Base-by-base conservation (phyloP, 208 protist genomes). In the Leptomonas seymouri region DNA sequence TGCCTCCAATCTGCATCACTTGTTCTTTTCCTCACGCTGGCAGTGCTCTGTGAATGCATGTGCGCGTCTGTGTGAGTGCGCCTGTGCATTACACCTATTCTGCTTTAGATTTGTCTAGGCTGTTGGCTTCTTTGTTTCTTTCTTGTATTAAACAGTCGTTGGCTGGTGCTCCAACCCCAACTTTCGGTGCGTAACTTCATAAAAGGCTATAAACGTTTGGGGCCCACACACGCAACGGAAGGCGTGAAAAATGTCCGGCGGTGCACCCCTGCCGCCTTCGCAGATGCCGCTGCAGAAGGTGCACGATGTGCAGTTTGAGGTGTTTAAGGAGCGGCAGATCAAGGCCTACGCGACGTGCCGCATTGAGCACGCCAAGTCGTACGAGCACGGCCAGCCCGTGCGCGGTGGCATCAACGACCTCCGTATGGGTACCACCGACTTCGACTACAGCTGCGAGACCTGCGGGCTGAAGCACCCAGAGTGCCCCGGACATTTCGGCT, bases 401-500 rank as follows among this genome's bases (percentile, higher is more conserved):
- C 88, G 82, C 4, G 89, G 89, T 28, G 90, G 93, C 51, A 92
- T 94, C 67, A 91, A 93, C 68, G 92, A 97, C 69, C 89, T 94
- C 16, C 89, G 92, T 56, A 92, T 97, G 86, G 92, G 92, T 49
- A 91, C 80, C 36, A 95, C 90, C 25, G 89, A 94, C 78, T 91
- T 90, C 57, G 88, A 97, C 53, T 83, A 88, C 67, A 76, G 70
- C 54, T 97, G 92, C 64, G 87, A 93, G 66, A 95, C 89, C 42
- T 97, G 92, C 76, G 76, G 86, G 21, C 76, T 87, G 63, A 83
- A 78, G 46, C 86, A 95, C 65, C 87, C 87, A 14, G 85, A 93
- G 54, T 97, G 92, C 73, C 98, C 98, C 3, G 99, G 99, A 12
- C 99, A 99, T 83, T 99, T 99, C 80, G 99, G 98, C n/a, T 97